Percentiles rank a stretch among this genome's conserved stretches.
These are phyloP conservation scores for Cephaloascus albidus DNA, from an alignment of 805 yeast species.

Conservation along the genomic window DNA sequence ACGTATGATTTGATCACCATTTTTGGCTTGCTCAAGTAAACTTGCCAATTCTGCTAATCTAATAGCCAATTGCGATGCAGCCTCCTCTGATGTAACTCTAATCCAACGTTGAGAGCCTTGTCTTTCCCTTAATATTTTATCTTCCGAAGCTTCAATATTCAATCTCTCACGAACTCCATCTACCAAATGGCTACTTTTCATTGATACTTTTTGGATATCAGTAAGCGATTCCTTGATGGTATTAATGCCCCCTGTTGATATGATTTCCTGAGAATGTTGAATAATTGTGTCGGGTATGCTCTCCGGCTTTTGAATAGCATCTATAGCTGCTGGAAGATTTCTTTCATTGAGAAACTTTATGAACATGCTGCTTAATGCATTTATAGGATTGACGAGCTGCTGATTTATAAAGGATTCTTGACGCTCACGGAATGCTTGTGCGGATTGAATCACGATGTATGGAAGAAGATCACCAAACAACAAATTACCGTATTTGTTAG, in stretches of 20 bases:
- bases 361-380: constrained; percentile 34
- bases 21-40: constrained; percentile 46
- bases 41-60: constrained; percentile 33
- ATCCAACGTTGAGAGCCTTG: constrained; percentile 51
- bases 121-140: constrained; percentile 35
- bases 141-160: constrained; percentile 43
- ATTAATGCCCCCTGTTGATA: constrained; percentile 40
- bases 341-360: constrained; percentile 33
- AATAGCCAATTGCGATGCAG: constrained; percentile 26
- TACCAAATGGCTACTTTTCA: constrained; percentile 30
- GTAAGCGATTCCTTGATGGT: constrained; percentile 29
- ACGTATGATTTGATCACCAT: constrained; percentile 49
- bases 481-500: constrained; percentile 10
- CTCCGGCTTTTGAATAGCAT: constrained; percentile 48
- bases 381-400: constrained; percentile 34
- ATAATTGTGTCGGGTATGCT: constrained; percentile 48
- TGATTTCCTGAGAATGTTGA: constrained; percentile 45
- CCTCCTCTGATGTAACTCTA: constrained; percentile 34
- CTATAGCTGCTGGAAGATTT: constrained; percentile 55
- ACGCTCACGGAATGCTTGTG: constrained; percentile 61
- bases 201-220: constrained; percentile 35
- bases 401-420: constrained; percentile 44
- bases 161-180: constrained; percentile 37
- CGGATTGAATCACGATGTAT: constrained; percentile 50
- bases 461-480: constrained; percentile 65